A percentile compares a stretch with the other conserved stretches of the same genome.
phyloP scores from a whole-genome alignment of 306 rosid genomes.

The Herpetospermum pedunculosum region DNA sequence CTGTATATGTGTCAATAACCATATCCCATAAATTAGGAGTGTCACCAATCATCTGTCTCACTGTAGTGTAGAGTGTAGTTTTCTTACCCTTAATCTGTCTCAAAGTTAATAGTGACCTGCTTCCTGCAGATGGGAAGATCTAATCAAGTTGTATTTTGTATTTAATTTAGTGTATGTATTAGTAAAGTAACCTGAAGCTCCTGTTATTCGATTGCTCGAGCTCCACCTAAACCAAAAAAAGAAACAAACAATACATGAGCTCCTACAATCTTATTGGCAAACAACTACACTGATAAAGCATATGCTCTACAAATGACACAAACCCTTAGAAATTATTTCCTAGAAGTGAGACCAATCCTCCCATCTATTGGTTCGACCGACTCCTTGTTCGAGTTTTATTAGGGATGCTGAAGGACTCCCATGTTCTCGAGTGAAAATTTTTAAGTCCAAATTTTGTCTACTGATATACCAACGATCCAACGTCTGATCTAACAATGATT shows the following conservation, averaged over 20 bases:
- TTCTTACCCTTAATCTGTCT: neutral
- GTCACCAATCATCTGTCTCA: constrained; percentile 2
- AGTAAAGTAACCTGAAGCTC: neutral
- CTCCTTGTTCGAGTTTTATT: neutral
- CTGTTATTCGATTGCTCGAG: neutral
- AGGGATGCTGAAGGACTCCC: neutral
- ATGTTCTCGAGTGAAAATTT: neutral
- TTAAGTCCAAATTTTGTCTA: too few species aligned
- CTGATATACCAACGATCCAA: too few species aligned
- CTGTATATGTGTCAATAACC: neutral
- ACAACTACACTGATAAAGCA: neutral
- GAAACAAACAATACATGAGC: neutral
- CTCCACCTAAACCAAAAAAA: neutral
- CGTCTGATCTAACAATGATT: too few species aligned
- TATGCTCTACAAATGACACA: neutral
- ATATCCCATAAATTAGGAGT: neutral
- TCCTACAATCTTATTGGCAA: neutral
- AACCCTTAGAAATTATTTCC: neutral
- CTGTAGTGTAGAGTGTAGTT: too few species aligned
- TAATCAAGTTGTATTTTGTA: constrained; percentile 10
- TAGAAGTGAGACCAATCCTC: neutral
- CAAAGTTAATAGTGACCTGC: constrained; percentile 11
- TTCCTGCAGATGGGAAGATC: constrained; percentile 16
- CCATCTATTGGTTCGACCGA: neutral
- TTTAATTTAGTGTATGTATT: constrained; percentile 14